Evolutionary conservation across 2,329 filamentous ascomycete genomes (phyloP), one percentile per base, ranked within the genome.

Genomic region (Neofusicoccum ribis): DNA sequence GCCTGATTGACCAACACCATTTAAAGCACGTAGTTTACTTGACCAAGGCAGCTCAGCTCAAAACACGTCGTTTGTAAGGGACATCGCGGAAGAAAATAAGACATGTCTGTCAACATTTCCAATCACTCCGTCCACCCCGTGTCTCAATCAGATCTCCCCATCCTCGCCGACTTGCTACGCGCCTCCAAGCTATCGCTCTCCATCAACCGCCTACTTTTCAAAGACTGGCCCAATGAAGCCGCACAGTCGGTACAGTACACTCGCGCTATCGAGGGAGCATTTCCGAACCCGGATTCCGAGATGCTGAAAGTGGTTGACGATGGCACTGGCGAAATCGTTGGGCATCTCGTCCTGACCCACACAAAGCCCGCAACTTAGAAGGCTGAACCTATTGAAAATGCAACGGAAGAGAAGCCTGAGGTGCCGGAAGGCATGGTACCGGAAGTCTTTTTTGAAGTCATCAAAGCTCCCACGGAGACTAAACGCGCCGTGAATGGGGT

Each of bases 131-230:
- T 66, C 39, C 60, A 61, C 34, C 50, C 64, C 1, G 20, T 60
- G 31, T 20, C 59, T 6, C n/a, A 31, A 14, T n/a, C 39, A 15
- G 58, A 64, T 43, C 15, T 67, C 8, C 66, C 64, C 2, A 54
- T 49, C 14, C 44, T 67, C 20, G 27, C 51, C 5, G 41, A 36
- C 1, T 60, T 56, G 15, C 17, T 67, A 11, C 36, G 20, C 5
- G 7, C 44, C n/a, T 67, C 66, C 15, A 66, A 67, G 51, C 51
- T 66, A 5, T 15, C 15, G 11, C 64, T 67, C 4, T 9, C 60
- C 12, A 66, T 67, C 46, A 67, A 66, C 49, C 66, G 60, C 41
- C 49, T 67, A 23, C 43, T 67, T 8, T 64, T 39, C 46, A 54
- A 52, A 20, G 34, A 66, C 44, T 66, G 64, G 66, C 64, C 66